Evolutionary conservation across 148 eudicot genomes (phyloP), one percentile per base, ranked within the genome.

Genomic region (Rhododendron ferrugineum): DNA sequence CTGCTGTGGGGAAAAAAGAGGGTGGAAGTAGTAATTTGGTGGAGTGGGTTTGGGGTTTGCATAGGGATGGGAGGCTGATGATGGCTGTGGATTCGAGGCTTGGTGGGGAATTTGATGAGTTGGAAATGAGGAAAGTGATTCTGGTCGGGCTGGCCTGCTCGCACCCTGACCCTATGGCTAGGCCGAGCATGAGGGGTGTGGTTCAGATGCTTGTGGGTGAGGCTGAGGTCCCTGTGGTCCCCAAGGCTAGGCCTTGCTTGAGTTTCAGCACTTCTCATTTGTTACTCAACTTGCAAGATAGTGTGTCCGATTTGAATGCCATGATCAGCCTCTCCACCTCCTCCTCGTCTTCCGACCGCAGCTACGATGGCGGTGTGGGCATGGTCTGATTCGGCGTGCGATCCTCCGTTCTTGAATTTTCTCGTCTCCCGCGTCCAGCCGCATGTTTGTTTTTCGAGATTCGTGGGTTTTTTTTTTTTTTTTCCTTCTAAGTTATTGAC

Each of bases 21-120:
- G 66, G 81, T 40, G 87, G 87, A 11, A 74, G 70, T 28, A 87
- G 88, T 80, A 93, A 90, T 86, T 88, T 95, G 91, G 96, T 95
- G 87, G 96, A 93, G 36, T 95, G 96, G 98, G 98, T 92, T 11
- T 95, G 98, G 98, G 81, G 89, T 10, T 86, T 95, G 89, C 91
- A 95, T 76, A 89, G 86, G 15, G 95, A 95, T 86, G 96, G 91
- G 81, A 88, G 90, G 86, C 16, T 95, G 30, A 47, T 90, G 34
- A 85, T 7, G 14, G 96, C 93, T 0, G 93, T 84, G 2, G 98
- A 95, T 87, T 77, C 79, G 15, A 84, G 91, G 86, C 72, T 94
- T 46, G 83, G 81, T 5, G 94, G 89, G 5, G 97, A 92, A 66
- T 95, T 81, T 60, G 92, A 93, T 75, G 94, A 90, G 40, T 86